Evolutionary conservation across 2,329 filamentous ascomycete genomes (phyloP).

Genomic region (Botrytis hyacinthi): DNA sequence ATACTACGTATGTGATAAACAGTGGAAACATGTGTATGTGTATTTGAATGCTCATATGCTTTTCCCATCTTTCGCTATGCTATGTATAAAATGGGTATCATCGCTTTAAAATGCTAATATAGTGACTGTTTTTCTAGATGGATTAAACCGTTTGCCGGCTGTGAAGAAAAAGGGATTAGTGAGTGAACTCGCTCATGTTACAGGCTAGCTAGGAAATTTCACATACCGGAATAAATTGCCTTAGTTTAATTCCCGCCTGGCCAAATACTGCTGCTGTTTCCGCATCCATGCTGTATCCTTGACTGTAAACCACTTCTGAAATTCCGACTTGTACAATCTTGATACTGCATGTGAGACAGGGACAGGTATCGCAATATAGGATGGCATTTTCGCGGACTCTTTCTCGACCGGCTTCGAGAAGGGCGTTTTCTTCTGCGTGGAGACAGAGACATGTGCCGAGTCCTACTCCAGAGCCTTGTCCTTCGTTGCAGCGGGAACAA

Average conservation of each 20-base stretch:
- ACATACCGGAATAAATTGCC: conserved; percentile 84
- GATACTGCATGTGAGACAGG: conserved; percentile 95
- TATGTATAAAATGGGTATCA: not conserved
- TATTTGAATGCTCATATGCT: not conserved
- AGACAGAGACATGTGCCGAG: conserved; percentile 89
- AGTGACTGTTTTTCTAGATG: conserved; percentile 51
- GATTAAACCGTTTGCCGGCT: conserved; percentile 64
- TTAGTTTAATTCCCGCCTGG: conserved; percentile 77
- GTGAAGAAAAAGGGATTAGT: conserved; percentile 11
- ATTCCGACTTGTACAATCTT: conserved; percentile 98
- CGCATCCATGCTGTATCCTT: conserved; percentile 91
- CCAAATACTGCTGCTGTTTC: conserved; percentile 79
- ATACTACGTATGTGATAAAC: not conserved
- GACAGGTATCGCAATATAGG: conserved; percentile 94
- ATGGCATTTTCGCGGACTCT: conserved; percentile 78
- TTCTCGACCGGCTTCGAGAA: conserved; percentile 90
- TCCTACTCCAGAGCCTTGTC: conserved; percentile 64
- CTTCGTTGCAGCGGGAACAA: conserved; percentile 82
- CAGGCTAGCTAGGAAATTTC: not conserved
- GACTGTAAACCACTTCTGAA: conserved; percentile 89
- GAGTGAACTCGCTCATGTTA: not conserved
- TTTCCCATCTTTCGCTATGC: not conserved
- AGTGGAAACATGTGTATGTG: not conserved
- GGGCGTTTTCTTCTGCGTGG: conserved; percentile 97
- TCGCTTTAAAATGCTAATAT: conserved; percentile 22